Base-by-base conservation (phyloP, 257 asterid genomes). In the Solanum sitiens region DNA sequence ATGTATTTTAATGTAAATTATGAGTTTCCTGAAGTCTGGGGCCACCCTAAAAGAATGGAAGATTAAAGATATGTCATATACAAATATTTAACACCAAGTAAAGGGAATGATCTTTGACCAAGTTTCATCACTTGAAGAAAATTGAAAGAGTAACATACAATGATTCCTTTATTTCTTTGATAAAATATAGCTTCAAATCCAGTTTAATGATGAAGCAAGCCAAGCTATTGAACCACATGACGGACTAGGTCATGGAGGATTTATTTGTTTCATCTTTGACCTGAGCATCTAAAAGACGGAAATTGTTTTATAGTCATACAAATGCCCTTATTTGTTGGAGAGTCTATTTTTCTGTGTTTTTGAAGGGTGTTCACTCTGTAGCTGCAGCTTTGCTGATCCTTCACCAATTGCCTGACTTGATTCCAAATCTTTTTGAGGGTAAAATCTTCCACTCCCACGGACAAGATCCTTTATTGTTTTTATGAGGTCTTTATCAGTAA, bases 391-490 rank as follows among this genome's bases (percentile, higher is more conserved):
- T 35, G 53, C 90, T 63, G 89, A 87, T 37, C 86, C 88, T 40
- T 15, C 65, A 45, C 18, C 70, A 67, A 88, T 90, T 45, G 72
- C 90, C 11, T 45, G 74, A 84, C 45, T 83, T 72, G 7, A 21
- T 80, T 93, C 91, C 45, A 86, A 82, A 7, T 87, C 94, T 83
- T 88, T 76, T 10, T 85, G 83, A 85, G 95, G 93, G 61, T 86
- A 91, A 30, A 94, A 95, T 89, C 99, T 92, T 61, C 99, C 98
- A 80, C 98, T 97, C 11, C 96, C 87, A 7, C 79, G 80, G 53
- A 95, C 90, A 13, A 95, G 98, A 89, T 90, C 94, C 89, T 95
- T 95, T 87, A 97, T 95, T 45, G 35, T 68, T 11, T 93, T 90
- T 42, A 86, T 91, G 13, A 94, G 96, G 33, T 92, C 94, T 77